phyloP scores from a whole-genome alignment of 257 asterid genomes.

The Jacaranda copaia region DNA sequence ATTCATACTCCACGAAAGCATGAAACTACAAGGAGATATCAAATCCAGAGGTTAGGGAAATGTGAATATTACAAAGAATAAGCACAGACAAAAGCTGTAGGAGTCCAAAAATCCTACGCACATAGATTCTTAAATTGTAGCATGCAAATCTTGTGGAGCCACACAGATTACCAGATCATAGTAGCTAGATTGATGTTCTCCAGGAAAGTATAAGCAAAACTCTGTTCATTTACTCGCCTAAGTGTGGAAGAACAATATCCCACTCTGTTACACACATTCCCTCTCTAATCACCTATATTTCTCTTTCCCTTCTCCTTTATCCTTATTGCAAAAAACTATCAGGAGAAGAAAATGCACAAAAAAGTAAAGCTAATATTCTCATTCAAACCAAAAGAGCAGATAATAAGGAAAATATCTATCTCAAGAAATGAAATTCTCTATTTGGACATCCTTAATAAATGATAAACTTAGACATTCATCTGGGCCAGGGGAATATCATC shows the following conservation, averaged over 20 bases:
- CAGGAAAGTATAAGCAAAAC: neutral
- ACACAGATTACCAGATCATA: slow-evolving; percentile 8
- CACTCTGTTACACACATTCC: slow-evolving; percentile 9
- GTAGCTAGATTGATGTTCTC: neutral
- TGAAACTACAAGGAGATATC: slow-evolving; percentile 67
- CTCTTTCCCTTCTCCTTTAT: neutral
- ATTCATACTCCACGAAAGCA: slow-evolving; percentile 89
- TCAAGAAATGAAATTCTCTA: neutral
- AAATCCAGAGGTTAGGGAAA: slow-evolving; percentile 31
- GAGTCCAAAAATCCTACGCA: neutral
- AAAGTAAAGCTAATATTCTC: neutral
- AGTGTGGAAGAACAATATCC: neutral
- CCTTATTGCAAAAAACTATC: neutral
- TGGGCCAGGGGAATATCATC: neutral
- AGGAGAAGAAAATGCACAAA: neutral
- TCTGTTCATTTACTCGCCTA: neutral
- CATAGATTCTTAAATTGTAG: slow-evolving; percentile 27
- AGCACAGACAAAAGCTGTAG: slow-evolving; percentile 13
- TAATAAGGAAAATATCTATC: neutral
- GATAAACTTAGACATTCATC: neutral
- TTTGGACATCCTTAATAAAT: neutral
- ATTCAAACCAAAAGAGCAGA: neutral
- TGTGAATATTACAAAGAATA: slow-evolving; percentile 17
- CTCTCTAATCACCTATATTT: neutral
- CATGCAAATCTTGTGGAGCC: slow-evolving; percentile 17